Evolutionary conservation across 1,284 basidiomycete species (phyloP).

Genomic region (Wolfiporia cocos): DNA sequence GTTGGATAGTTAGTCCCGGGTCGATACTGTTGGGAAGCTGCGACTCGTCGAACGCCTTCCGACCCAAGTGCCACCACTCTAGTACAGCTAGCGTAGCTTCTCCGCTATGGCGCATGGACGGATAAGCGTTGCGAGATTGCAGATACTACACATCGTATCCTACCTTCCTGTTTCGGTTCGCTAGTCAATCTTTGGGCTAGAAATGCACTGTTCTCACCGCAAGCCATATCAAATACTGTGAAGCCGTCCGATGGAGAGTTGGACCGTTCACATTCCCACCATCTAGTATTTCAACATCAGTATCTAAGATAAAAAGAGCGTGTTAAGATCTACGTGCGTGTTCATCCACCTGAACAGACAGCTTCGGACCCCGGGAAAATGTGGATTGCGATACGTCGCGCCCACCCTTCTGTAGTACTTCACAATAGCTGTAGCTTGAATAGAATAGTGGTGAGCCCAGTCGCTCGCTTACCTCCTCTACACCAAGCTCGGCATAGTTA

Average conservation of each 20-base stretch:
- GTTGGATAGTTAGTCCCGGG: neutral
- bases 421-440: neutral
- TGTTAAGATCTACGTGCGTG: constrained; percentile 24
- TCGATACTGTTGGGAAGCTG: neutral
- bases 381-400: constrained; percentile 65
- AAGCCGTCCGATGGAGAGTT: constrained; percentile 18
- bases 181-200: neutral
- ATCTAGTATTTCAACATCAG: constrained; percentile 18
- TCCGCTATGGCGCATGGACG: too few species aligned
- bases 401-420: constrained; percentile 50
- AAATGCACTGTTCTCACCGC: constrained; percentile 31
- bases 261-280: constrained; percentile 33
- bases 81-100: constrained; percentile 22
- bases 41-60: constrained; percentile 9
- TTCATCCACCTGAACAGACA: constrained; percentile 50
- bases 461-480: constrained; percentile 50
- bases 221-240: constrained; percentile 43
- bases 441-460: neutral
- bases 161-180: neutral
- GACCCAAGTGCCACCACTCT: constrained; percentile 24
- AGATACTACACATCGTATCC: too few species aligned
- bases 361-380: constrained; percentile 60
- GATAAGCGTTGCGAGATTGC: too few species aligned
- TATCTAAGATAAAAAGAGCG: neutral
- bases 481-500: constrained; percentile 62